Evolutionary conservation across 2,329 filamentous ascomycete species (phyloP), one percentile per base, ranked within the genome.

Genomic region (Colletotrichum spaethianum): DNA sequence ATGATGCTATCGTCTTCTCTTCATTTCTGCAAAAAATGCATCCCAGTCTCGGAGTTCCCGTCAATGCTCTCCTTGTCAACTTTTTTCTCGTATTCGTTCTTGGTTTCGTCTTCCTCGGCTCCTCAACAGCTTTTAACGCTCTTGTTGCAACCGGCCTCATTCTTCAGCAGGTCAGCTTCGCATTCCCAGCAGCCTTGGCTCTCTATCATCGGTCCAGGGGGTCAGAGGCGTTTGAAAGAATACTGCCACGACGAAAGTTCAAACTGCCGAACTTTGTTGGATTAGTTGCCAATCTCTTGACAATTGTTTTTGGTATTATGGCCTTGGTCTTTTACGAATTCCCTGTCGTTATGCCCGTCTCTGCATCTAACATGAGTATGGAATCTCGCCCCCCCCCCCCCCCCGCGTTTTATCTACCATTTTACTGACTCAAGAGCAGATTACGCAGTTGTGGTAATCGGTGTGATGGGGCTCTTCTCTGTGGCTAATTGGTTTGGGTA

Each of bases 111-210:
- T 71, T 71, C 16, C 62, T 73, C 6, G 71, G 40, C 0, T 73
- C 71, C 1, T 67, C 61, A 3, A 73, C 71, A 3, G 67, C 71
- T 1, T 73, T 71, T 38, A 73, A 73, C 52, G 68, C 67, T 5
- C 36, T 71, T 26, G 70, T 71, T 1, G 68, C 68, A 7, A 71
- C 68, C 0, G 57, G 68, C 18, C 57, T 71, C 3, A 71, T 71
- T 5, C 68, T 71, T 3, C 68, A 71, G 65, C 68, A 71, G 33
- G 63, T 71, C n/a, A 71, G 68, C 38, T 68, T 71, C 6, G 36
- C 42, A 3, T 68, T 71, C n/a, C 68, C 68, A 0, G 68, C 68
- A 11, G 57, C 63, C 1, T 33, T 71, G 48, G 64, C 52, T 9
- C 28, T 71, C 0, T 46, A 67, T 20, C 68, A 68, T 8, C 16